Evolutionary conservation across 371 early-diverging fungal genomes (phyloP).

Genomic region (Apophysomyces elegans): DNA sequence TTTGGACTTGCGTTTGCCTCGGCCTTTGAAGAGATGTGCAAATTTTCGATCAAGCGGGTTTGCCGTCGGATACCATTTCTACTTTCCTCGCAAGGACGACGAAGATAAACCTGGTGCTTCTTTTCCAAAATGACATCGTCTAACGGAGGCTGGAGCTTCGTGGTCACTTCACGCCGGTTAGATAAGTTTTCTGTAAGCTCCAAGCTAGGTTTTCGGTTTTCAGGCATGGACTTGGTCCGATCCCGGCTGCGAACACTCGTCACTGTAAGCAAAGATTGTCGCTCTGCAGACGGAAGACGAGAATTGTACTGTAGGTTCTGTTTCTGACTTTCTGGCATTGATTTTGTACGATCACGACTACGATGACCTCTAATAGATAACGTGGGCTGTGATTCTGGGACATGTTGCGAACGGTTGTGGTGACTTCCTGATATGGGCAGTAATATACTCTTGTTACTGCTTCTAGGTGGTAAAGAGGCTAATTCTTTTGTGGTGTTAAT

Average conservation of each 20-base stretch:
- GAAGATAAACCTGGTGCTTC: neutral
- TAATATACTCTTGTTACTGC: neutral
- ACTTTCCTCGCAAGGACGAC: neutral
- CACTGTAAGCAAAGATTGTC: neutral
- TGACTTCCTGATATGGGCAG: neutral
- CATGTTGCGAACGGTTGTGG: neutral
- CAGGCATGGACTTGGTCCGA: constrained; percentile 3
- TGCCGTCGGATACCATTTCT: neutral
- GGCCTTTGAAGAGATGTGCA: neutral
- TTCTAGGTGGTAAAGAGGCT: constrained; percentile 1
- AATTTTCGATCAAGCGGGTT: neutral
- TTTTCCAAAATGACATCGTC: neutral
- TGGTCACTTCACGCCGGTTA: no score
- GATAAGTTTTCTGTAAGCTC: neutral
- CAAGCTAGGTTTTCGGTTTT: neutral
- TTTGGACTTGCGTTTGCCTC: neutral
- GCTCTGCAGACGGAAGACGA: neutral
- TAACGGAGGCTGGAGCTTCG: neutral
- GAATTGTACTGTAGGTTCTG: neutral
- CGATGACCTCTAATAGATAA: constrained; percentile 11
- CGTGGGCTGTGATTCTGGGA: neutral
- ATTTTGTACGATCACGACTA: constrained; percentile 11
- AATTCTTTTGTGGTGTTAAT: neutral
- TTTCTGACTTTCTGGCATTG: constrained; percentile 8
- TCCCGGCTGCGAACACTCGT: neutral